A percentile compares a stretch with the other conserved stretches of the same genome.
Conservation (phyloP, 192 early-diverging fungal genomes). For the Obelidium mucronatum region DNA sequence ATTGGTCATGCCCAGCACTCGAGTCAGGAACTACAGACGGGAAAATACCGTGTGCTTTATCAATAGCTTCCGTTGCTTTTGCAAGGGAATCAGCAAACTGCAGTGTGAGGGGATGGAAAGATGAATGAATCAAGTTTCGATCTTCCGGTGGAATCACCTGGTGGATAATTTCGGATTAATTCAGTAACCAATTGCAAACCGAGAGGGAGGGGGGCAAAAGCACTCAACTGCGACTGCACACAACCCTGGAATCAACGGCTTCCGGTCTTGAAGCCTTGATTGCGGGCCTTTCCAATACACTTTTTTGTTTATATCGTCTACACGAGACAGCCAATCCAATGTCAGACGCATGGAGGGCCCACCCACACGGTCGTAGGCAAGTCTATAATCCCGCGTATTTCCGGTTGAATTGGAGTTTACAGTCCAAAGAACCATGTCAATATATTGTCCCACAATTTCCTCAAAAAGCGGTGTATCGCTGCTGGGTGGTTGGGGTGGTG, state of each 20-base stretch:
- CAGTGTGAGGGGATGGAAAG: neutral
- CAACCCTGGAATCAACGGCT: slow-evolving; percentile 3
- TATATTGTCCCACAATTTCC: neutral
- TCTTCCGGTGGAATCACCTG: neutral
- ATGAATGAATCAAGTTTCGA: neutral
- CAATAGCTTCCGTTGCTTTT: no score
- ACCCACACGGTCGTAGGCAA: neutral
- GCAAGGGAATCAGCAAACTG: neutral
- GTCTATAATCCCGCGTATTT: slow-evolving; percentile 5
- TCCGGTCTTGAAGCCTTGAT: neutral
- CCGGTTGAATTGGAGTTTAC: neutral
- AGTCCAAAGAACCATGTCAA: slow-evolving; percentile 13
- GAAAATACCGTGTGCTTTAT: no score
- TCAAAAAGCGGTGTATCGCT: neutral
- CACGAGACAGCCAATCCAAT: neutral
- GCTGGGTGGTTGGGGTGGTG: neutral
- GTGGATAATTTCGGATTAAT: no score
- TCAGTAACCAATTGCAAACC: neutral
- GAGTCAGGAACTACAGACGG: no score
- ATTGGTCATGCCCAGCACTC: no score
- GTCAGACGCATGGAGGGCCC: neutral
- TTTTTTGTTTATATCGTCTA: neutral
- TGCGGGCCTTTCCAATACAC: slow-evolving; percentile 11
- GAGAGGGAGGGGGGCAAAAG: neutral
- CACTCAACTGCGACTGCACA: slow-evolving; percentile 26